A percentile compares a stretch with the other conserved stretches of the same genome.
phyloP scores from a whole-genome alignment of 75 land plant genomes.

The Gnetum montanum region DNA sequence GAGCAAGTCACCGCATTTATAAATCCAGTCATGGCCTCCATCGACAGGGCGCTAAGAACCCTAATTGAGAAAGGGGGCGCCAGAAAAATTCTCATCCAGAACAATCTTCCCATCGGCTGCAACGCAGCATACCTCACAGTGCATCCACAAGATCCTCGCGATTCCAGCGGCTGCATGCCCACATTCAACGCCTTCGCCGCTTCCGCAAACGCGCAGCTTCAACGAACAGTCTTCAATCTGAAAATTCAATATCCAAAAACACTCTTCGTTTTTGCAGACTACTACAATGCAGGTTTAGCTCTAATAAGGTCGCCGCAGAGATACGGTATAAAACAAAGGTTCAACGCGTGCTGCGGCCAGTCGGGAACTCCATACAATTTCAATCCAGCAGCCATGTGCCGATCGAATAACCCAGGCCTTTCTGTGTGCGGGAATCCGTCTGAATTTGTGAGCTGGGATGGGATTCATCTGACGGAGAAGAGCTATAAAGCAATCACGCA shows the following conservation, averaged over 20 bases:
- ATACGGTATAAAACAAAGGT: conserved; percentile 1
- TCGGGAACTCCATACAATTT: conserved; percentile 39
- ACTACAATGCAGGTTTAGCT: background rate
- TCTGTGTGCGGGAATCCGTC: conserved; percentile 18
- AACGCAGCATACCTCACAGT: background rate
- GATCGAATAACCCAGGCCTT: conserved; percentile 7
- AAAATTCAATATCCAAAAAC: background rate
- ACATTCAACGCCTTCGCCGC: background rate
- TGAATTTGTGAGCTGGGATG: conserved; percentile 29
- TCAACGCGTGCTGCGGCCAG: conserved; percentile 38
- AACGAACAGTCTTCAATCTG: background rate
- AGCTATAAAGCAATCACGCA: conserved; percentile 14
- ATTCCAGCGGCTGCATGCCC: background rate
- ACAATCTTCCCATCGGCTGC: conserved; percentile 1
- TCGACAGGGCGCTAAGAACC: too few relatives aligned
- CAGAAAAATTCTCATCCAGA: background rate
- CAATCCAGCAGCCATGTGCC: conserved; percentile 18
- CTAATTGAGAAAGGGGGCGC: too few relatives aligned
- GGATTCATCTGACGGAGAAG: conserved; percentile 29
- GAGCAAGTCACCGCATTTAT: too few relatives aligned
- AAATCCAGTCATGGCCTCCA: too few relatives aligned
- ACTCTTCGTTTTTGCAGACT: background rate
- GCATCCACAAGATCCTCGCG: background rate
- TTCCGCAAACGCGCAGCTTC: background rate
- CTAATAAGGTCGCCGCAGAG: background rate